Conservation (phyloP, 2,329 filamentous ascomycete species). For the Fusarium chuoi region DNA sequence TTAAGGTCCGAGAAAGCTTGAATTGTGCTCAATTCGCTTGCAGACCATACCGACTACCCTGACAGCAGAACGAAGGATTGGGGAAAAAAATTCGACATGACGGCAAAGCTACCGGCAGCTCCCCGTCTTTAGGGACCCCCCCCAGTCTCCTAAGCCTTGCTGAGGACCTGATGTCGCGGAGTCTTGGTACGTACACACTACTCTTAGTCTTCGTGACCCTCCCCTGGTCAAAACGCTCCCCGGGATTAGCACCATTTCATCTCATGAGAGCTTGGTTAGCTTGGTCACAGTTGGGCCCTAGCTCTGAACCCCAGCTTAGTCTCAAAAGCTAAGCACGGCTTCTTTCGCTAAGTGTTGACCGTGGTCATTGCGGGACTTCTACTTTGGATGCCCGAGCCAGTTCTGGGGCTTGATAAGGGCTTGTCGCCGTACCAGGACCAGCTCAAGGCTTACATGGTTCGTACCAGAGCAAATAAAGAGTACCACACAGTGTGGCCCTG, state of each 20-base stretch:
- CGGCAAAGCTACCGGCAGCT: constrained; percentile 42
- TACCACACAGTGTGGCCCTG: constrained; percentile 42
- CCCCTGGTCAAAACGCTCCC: constrained; percentile 41
- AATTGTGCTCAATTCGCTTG: background rate
- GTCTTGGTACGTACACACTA: constrained; percentile 33
- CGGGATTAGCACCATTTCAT: constrained; percentile 36
- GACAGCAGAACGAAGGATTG: background rate
- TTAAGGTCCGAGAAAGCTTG: background rate
- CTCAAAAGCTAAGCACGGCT: constrained; percentile 36
- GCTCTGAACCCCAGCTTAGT: constrained; percentile 38
- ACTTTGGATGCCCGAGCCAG: constrained; percentile 32
- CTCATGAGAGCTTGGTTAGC: constrained; percentile 26
- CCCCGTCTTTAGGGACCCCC: constrained; percentile 41
- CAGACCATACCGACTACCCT: constrained; percentile 32
- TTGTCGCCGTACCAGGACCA: constrained; percentile 30
- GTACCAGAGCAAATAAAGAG: constrained; percentile 40
- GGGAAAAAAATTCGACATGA: constrained; percentile 31
- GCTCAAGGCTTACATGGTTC: constrained; percentile 38
- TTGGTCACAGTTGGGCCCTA: constrained; percentile 34
- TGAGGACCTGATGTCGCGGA: constrained; percentile 34
- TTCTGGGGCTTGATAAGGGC: constrained; percentile 44
- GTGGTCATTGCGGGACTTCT: constrained; percentile 37
- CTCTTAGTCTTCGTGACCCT: constrained; percentile 30
- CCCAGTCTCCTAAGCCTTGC: constrained; percentile 42
- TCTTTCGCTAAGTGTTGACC: constrained; percentile 33